A percentile compares a stretch with the other conserved stretches of the same genome.
These are phyloP conservation scores for Phialemonium atrogriseum DNA, from an alignment of 2,329 filamentous ascomycete genomes.

Conservation along the genomic window DNA sequence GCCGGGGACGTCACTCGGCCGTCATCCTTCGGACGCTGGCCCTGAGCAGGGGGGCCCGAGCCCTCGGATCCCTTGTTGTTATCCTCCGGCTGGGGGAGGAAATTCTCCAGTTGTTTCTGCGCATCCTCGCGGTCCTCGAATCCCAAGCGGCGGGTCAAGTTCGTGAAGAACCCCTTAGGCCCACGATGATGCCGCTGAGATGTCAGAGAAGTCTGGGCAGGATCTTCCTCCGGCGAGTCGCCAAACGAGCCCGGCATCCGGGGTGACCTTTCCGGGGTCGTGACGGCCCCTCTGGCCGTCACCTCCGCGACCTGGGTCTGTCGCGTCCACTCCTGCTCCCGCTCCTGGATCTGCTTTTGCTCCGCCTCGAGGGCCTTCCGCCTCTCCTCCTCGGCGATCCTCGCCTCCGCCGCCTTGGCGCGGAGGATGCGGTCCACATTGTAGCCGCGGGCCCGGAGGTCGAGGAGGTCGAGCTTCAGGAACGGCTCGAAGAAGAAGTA, in stretches of 20 bases:
- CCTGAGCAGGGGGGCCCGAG: not conserved
- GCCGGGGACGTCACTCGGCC: constrained; percentile 52
- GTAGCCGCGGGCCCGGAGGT: constrained; percentile 80
- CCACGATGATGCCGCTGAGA: too few relatives aligned
- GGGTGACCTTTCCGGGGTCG: constrained; percentile 32
- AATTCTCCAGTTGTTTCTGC: constrained; percentile 34
- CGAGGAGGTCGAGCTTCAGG: constrained; percentile 73
- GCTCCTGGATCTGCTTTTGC: constrained; percentile 55
- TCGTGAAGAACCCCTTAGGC: constrained; percentile 55
- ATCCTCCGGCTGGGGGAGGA: constrained; percentile 25
- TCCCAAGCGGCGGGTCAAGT: constrained; percentile 58
- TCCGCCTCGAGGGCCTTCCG: constrained; percentile 68
- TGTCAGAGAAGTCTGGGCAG: too few relatives aligned
- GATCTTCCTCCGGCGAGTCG: constrained; percentile 50
- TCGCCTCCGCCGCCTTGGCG: constrained; percentile 77
- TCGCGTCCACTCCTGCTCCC: constrained; percentile 37
- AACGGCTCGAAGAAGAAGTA: constrained; percentile 88
- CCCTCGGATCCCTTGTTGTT: constrained; percentile 1
- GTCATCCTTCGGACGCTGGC: constrained; percentile 25
- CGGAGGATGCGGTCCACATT: constrained; percentile 93
- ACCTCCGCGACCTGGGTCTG: constrained; percentile 33
- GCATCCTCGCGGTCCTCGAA: constrained; percentile 45
- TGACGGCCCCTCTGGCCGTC: constrained; percentile 29
- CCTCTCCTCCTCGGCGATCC: constrained; percentile 76
- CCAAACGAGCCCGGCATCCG: constrained; percentile 70